phyloP scores from a whole-genome alignment of 2,329 filamentous ascomycete species.

The Neopestalotiopsis sp. region DNA sequence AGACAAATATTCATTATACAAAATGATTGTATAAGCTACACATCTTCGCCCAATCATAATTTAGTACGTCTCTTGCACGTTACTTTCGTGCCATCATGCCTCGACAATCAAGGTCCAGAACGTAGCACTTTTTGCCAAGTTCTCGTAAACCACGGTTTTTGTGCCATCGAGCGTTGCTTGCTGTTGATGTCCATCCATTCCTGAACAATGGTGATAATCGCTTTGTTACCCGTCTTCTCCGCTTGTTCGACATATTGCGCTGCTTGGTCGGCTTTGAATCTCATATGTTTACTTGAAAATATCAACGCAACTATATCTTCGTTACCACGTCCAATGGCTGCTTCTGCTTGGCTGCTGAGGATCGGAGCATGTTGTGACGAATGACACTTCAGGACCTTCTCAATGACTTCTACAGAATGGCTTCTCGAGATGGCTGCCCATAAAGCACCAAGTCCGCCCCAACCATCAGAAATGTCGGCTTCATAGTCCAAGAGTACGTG shows the following conservation, averaged over 20 bases:
- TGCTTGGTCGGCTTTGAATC: not conserved
- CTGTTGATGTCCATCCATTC: not conserved
- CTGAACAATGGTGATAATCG: constrained; percentile 1
- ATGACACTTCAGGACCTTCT: constrained; percentile 1
- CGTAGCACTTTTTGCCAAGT: not conserved
- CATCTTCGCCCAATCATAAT: too few relatives aligned
- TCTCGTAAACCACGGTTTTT: not conserved
- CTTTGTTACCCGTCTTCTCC: not conserved
- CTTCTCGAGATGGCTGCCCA: not conserved
- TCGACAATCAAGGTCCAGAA: not conserved
- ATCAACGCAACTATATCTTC: not conserved
- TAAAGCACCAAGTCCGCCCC: constrained; percentile 6
- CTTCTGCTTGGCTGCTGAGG: not conserved
- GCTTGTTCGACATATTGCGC: not conserved
- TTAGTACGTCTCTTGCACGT: too few relatives aligned
- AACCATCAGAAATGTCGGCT: not conserved
- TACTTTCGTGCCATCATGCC: too few relatives aligned
- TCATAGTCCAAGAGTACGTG: constrained; percentile 1
- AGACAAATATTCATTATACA: too few relatives aligned
- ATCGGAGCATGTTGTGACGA: constrained; percentile 5
- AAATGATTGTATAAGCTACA: too few relatives aligned
- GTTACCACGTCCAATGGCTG: constrained; percentile 3
- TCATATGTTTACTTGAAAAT: not conserved
- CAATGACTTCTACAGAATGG: not conserved
- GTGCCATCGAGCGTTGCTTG: not conserved